These are phyloP conservation scores for Periconia digitata DNA, from an alignment of 2,329 filamentous ascomycete species.

Conservation along the genomic window DNA sequence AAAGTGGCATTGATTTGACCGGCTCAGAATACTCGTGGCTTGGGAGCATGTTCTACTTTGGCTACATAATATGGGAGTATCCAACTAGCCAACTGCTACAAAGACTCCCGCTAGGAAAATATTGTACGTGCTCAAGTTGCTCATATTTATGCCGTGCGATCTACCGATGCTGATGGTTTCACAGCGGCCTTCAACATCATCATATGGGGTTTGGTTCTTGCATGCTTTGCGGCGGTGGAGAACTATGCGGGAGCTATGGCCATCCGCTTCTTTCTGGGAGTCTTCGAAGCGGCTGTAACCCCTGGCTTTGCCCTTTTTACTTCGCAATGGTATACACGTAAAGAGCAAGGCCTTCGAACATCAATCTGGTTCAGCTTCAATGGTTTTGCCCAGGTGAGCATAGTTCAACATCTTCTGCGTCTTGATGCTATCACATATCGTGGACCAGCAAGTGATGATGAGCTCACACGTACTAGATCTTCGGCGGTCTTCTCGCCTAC, in stretches of 20 bases:
- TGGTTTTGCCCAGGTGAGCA: constrained; percentile 54
- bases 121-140: constrained; percentile 49
- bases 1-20: constrained; percentile 48
- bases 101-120: constrained; percentile 65
- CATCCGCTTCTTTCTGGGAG: constrained; percentile 67
- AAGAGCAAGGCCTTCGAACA: constrained; percentile 64
- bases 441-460: neutral
- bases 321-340: constrained; percentile 71
- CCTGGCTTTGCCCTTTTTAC: constrained; percentile 70
- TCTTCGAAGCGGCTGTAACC: constrained; percentile 69
- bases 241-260: constrained; percentile 64
- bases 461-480: constrained; percentile 46
- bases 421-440: neutral
- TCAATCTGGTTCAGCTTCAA: constrained; percentile 72
- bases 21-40: constrained; percentile 58
- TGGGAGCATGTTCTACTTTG: constrained; percentile 55
- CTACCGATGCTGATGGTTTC: constrained; percentile 2
- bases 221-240: constrained; percentile 63
- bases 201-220: constrained; percentile 63
- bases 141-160: neutral
- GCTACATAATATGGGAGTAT: constrained; percentile 64
- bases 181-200: constrained; percentile 61
- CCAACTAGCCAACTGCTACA: constrained; percentile 67
- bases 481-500: constrained; percentile 65
- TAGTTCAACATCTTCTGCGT: neutral